Base-by-base conservation (phyloP, 352 stramenopile genomes). In the Phytophthora foliorum region DNA sequence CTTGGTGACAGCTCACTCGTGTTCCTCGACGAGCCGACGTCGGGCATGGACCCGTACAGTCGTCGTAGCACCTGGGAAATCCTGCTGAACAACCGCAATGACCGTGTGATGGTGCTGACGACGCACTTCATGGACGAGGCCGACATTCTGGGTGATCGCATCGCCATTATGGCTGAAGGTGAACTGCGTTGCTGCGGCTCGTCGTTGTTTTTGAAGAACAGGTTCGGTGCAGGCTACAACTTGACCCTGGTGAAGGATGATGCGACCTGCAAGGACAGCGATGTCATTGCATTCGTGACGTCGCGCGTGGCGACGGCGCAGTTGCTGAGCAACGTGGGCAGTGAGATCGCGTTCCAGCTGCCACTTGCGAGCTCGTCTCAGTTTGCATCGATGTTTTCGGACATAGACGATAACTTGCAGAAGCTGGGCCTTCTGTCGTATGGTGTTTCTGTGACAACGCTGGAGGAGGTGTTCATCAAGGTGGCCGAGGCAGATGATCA, bases 41-140 rank as follows among this genome's bases (percentile, higher is more conserved):
- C 70, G 27, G 96, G 96, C 4, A 98, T 99, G 94, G 97, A 99
- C 67, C 95, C 97, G 17, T 99, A 98, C 69, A 94, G 80, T 58
- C 83, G 97, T 52, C 83, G 97, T 32, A 98, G 98, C 52, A 86
- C 98, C 62, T 98, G 93, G 92, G 75, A 96, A 36, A 80, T 97
- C 24, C 62, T 91, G 51, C 49, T 88, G 34, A 86, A 87, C 71
- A 83, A 80, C 36, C 70, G 82, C 16, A 70, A 86, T 51, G 77
- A 84, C 46, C 76, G 82, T 27, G 69, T 94, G 32, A 96, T 97
- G 61, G 73, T 98, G 25, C 56, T 98, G 13, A 98, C 91, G 14
- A 98, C 94, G 19, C 97, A 99, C 63, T 99, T 98, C 59, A 98
- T 99, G 94, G 94, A 86, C 36, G 93, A 98, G 66, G 89, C 90